Base-by-base conservation (phyloP, 108 stramenopile species). In the Mediolabrus comicus region DNA sequence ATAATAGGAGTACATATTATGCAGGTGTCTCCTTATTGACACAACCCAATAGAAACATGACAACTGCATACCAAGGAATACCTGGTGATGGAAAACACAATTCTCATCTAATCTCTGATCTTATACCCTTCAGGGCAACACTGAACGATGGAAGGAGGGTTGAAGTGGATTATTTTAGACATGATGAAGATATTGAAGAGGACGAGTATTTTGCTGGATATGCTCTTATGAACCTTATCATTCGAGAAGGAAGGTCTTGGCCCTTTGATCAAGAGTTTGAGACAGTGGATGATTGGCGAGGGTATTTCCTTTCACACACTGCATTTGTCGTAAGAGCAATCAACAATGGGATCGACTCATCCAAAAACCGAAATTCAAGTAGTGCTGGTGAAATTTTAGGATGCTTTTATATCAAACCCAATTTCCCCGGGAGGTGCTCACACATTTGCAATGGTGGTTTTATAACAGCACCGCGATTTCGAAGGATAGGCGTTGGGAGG, bases 371-470 rank as follows among this genome's bases (percentile, higher is more conserved):
- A n/a, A 59, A 65, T 53, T 66, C 73, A 43, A 70, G 74, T 19
- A 70, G 61, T 36, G 33, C 14, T 3, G 73, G 62, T 36, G 71
- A 86, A 41, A 41, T 86, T 3, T 22, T 83, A 39, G 85, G 85
- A 12, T 81, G 82, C 62, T 86, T 86, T 55, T 86, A 86, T 33
- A 67, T 86, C 55, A 86, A 86, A 56, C 85, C 85, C 9, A 86
- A 86, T 38, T 86, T 79, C 64, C 85, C 85, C 10, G 85, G 85
- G 22, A 72, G 85, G 29, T 86, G 85, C 34, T 75, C 59, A 34
- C 83, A 86, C 32, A 52, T 86, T 3, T 81, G 80, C 30, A 86
- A 86, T 64, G 85, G 85, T 0, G 85, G 85, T 1, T 86, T 86
- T 32, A 86, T 86, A 28, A 82, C 80, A 0, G 64, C 64, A 1